Evolutionary conservation across 345 rosid genomes (phyloP).

Genomic region (Mercurialis annua): DNA sequence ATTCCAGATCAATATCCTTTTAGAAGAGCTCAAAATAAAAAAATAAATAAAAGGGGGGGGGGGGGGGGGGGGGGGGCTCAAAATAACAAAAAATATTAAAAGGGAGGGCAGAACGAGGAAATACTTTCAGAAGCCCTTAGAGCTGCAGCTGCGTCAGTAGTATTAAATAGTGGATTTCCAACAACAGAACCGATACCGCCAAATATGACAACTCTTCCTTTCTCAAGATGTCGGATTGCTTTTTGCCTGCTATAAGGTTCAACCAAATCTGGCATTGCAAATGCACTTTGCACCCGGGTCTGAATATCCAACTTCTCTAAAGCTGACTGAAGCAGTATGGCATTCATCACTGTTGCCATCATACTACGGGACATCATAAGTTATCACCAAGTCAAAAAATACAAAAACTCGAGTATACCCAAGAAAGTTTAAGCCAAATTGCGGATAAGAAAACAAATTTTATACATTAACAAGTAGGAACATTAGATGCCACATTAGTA

Average conservation of each 20-base stretch:
- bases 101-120: slow-evolving; percentile 9
- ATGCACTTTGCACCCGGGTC: slow-evolving; percentile 72
- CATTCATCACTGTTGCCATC: slow-evolving; percentile 96
- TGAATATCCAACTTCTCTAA: slow-evolving; percentile 76
- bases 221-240: slow-evolving; percentile 82
- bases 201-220: slow-evolving; percentile 91
- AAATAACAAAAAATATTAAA: neutral
- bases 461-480: neutral
- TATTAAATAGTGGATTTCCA: slow-evolving; percentile 86
- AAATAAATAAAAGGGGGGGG: neutral
- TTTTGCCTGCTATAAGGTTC: slow-evolving; percentile 78
- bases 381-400: slow-evolving; percentile 15
- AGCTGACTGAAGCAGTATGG: slow-evolving; percentile 77
- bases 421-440: neutral
- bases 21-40: neutral
- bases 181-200: slow-evolving; percentile 87
- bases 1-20: neutral
- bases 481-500: neutral
- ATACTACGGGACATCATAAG: slow-evolving; percentile 40
- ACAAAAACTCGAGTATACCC: neutral
- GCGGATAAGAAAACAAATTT: neutral
- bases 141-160: slow-evolving; percentile 88
- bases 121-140: slow-evolving; percentile 87
- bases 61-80: neutral
- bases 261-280: slow-evolving; percentile 65